Evolutionary conservation across 108 stramenopile species (phyloP).

Genomic region (Bacterosira constricta): DNA sequence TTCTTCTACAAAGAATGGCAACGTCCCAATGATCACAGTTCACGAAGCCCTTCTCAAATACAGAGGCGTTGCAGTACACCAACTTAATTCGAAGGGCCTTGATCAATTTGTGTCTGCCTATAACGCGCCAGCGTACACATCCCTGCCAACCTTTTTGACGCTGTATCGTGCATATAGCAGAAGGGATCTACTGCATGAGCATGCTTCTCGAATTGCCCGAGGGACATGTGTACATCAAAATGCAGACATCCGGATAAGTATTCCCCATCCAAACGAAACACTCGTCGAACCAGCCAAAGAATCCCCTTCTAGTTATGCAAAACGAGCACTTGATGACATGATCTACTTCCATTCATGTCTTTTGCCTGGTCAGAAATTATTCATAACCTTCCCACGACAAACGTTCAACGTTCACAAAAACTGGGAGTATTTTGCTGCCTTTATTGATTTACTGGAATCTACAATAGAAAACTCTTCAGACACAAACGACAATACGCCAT

Average conservation of each 20-base stretch:
- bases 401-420: conserved; percentile 24
- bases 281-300: background rate
- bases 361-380: conserved; percentile 7
- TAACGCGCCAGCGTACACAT: conserved; percentile 12
- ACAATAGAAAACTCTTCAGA: background rate
- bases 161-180: conserved; percentile 40
- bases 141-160: conserved; percentile 28
- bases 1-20: background rate
- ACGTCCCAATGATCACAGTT: conserved; percentile 13
- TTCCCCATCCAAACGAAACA: conserved; percentile 13
- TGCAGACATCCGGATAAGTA: conserved; percentile 36
- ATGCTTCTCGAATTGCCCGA: conserved; percentile 13
- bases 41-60: conserved; percentile 19
- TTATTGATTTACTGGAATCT: conserved; percentile 8
- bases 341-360: conserved; percentile 26
- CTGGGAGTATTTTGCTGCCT: conserved; percentile 23
- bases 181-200: conserved; percentile 9
- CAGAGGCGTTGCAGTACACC: background rate
- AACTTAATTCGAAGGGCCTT: background rate
- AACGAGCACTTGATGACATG: conserved; percentile 35
- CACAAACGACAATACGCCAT: background rate
- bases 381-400: conserved; percentile 33
- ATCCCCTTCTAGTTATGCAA: conserved; percentile 9
- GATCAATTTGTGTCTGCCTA: conserved; percentile 5
- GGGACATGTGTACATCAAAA: conserved; percentile 18